Percentiles rank a stretch among this genome's conserved stretches.
Evolutionary conservation across 2,329 filamentous ascomycete genomes (phyloP).

Genomic region (Beauveria pseudobassiana): DNA sequence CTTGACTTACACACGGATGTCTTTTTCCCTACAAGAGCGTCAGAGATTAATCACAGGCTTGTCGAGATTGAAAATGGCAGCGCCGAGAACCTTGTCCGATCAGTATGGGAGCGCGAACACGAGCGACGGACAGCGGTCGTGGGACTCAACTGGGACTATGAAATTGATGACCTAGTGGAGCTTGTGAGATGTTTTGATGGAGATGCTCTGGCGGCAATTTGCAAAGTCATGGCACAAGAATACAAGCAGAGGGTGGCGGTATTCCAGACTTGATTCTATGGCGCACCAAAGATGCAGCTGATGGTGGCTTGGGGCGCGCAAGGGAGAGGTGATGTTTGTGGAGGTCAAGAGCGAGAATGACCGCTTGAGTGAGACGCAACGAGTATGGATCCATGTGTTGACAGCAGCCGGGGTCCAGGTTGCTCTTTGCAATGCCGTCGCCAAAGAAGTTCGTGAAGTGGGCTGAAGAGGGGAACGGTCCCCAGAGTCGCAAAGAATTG

Average conservation of each 20-base stretch:
- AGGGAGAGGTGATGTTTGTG: constrained; percentile 63
- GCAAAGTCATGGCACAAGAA: constrained; percentile 92
- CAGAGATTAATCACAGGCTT: constrained; percentile 81
- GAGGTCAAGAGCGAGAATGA: constrained; percentile 85
- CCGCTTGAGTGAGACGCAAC: constrained; percentile 87
- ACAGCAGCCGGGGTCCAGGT: constrained; percentile 77
- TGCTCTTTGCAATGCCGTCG: constrained; percentile 64
- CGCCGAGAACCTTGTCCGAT: constrained; percentile 57
- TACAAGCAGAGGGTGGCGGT: constrained; percentile 81
- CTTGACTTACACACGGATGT: constrained; percentile 88
- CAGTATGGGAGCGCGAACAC: constrained; percentile 61
- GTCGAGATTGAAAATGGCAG: constrained; percentile 81
- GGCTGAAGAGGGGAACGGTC: constrained; percentile 19
- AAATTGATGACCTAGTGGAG: constrained; percentile 68
- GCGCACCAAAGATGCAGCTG: constrained; percentile 37
- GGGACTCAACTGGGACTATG: constrained; percentile 86
- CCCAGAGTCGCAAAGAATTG: not conserved
- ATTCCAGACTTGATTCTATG: constrained; percentile 92
- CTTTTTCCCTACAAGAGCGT: constrained; percentile 79
- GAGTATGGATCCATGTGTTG: constrained; percentile 94
- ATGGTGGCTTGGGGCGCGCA: constrained; percentile 19
- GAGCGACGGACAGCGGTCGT: constrained; percentile 76
- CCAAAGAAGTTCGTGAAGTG: constrained; percentile 41
- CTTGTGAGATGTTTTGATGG: constrained; percentile 72
- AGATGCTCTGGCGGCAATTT: constrained; percentile 73